A percentile compares a stretch with the other conserved stretches of the same genome.
These are phyloP conservation scores for Trichosporon ovoides DNA, from an alignment of 1,284 basidiomycete genomes.

Conservation along the genomic window DNA sequence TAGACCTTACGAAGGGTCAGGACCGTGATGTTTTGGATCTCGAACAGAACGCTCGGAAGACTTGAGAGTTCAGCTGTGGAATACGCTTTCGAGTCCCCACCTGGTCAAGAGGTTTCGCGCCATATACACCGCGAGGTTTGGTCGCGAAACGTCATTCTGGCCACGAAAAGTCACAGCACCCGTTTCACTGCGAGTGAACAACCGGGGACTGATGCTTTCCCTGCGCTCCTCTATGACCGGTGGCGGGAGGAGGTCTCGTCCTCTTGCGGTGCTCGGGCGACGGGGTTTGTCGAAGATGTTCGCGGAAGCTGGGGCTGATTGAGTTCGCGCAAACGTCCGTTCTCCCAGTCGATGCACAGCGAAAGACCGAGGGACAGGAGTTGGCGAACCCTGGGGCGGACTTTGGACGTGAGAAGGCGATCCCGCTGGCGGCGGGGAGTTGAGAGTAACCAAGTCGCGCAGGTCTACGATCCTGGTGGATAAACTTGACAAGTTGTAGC, in stretches of 20 bases:
- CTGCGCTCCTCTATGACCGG: neutral
- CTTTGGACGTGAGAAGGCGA: constrained; percentile 1
- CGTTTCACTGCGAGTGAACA: constrained; percentile 27
- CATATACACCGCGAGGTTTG: neutral
- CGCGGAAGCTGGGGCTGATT: constrained; percentile 34
- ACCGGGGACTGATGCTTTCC: neutral
- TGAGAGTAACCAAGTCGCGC: constrained; percentile 38
- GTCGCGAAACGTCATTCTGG: neutral
- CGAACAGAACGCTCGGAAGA: constrained; percentile 45
- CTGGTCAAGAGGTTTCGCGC: neutral
- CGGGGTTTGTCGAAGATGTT: constrained; percentile 16
- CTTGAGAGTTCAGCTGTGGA: constrained; percentile 19
- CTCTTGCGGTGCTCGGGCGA: neutral
- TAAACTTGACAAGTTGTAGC: constrained; percentile 25
- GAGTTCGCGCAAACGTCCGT: constrained; percentile 27
- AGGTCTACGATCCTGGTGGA: constrained; percentile 43
- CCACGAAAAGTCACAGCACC: constrained; percentile 14
- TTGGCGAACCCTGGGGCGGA: neutral
- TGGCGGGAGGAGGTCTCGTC: neutral
- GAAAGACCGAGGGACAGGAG: neutral
- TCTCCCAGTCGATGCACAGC: constrained; percentile 14
- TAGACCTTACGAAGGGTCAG: constrained; percentile 36
- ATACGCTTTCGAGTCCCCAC: neutral
- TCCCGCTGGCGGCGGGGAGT: constrained; percentile 4
- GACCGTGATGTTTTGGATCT: constrained; percentile 41